These are phyloP conservation scores for Mucor lusitanicus DNA, from an alignment of 371 early-diverging fungal species.

Conservation along the genomic window DNA sequence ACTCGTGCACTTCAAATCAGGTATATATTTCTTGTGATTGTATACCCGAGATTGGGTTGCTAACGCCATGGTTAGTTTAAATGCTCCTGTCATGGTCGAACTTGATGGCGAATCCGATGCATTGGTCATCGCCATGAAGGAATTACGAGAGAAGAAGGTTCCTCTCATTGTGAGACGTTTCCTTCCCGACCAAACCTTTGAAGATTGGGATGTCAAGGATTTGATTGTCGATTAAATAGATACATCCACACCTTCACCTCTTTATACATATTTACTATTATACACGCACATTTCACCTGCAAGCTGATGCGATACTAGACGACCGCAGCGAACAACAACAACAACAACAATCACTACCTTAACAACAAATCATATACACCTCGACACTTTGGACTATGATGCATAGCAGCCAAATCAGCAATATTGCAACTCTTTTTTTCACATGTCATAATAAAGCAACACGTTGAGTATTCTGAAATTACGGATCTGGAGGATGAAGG, in stretches of 20 bases:
- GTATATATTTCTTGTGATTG: slow-evolving; percentile 27
- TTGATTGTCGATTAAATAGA: slow-evolving; percentile 65
- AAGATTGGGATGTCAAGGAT: slow-evolving; percentile 98
- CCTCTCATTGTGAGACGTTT: slow-evolving; percentile 96
- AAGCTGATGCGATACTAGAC: neutral
- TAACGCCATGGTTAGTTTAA: slow-evolving; percentile 69
- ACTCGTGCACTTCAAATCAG: slow-evolving; percentile 86
- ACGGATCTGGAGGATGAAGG: too few relatives aligned
- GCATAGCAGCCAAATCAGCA: neutral
- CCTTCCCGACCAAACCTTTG: slow-evolving; percentile 96
- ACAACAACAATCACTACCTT: neutral
- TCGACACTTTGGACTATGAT: neutral
- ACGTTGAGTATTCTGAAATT: neutral
- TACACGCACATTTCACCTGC: neutral
- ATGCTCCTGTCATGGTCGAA: slow-evolving; percentile 98
- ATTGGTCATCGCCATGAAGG: slow-evolving; percentile 97
- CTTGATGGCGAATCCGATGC: slow-evolving; percentile 97
- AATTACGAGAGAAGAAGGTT: slow-evolving; percentile 93
- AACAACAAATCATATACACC: neutral
- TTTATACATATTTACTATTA: neutral
- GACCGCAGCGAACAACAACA: neutral
- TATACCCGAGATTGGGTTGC: neutral
- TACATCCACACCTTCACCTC: neutral
- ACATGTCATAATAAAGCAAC: neutral
- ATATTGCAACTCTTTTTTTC: neutral